A percentile compares a stretch with the other conserved stretches of the same genome.
These are phyloP conservation scores for Alternaria ventricosa DNA, from an alignment of 2,329 filamentous ascomycete genomes.

Conservation along the genomic window DNA sequence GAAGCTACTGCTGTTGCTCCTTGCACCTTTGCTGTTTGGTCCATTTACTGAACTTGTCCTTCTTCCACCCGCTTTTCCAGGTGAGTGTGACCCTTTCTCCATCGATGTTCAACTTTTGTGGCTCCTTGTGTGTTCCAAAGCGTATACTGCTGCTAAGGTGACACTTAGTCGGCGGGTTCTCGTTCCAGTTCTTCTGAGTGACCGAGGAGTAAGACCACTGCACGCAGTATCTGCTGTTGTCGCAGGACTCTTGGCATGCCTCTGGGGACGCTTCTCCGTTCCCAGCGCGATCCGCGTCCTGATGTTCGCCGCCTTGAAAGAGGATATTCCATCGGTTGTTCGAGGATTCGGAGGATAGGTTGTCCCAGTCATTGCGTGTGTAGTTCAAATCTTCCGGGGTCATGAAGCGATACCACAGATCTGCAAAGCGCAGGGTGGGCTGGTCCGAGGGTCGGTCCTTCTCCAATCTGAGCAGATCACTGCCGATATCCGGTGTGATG, in stretches of 20 bases:
- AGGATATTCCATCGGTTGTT: constrained; percentile 45
- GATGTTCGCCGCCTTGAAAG: constrained; percentile 25
- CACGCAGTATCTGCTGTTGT: constrained; percentile 36
- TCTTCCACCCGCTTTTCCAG: constrained; percentile 44
- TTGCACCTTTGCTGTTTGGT: constrained; percentile 39
- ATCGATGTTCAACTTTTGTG: constrained; percentile 18
- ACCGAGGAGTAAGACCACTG: constrained; percentile 44
- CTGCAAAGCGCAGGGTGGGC: constrained; percentile 33
- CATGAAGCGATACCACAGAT: constrained; percentile 40
- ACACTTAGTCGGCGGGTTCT: constrained; percentile 42
- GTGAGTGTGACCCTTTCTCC: constrained; percentile 14
- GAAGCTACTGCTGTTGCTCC: constrained; percentile 8
- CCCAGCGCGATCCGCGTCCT: constrained; percentile 21
- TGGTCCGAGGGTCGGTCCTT: constrained; percentile 34
- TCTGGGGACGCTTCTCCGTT: constrained; percentile 35
- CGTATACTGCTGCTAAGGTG: constrained; percentile 43
- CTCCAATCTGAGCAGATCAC: constrained; percentile 56
- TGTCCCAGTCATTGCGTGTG: constrained; percentile 43
- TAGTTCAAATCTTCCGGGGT: constrained; percentile 30
- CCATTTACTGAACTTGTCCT: constrained; percentile 35
- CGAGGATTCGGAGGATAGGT: constrained; percentile 36
- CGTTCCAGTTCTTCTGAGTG: constrained; percentile 35
- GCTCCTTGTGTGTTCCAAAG: constrained; percentile 26
- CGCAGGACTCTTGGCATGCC: constrained; percentile 38
- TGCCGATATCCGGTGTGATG: constrained; percentile 52